A percentile compares a stretch with the other conserved stretches of the same genome.
Evolutionary conservation across 2,329 filamentous ascomycete genomes (phyloP).

Genomic region (Podosphaera fusca): DNA sequence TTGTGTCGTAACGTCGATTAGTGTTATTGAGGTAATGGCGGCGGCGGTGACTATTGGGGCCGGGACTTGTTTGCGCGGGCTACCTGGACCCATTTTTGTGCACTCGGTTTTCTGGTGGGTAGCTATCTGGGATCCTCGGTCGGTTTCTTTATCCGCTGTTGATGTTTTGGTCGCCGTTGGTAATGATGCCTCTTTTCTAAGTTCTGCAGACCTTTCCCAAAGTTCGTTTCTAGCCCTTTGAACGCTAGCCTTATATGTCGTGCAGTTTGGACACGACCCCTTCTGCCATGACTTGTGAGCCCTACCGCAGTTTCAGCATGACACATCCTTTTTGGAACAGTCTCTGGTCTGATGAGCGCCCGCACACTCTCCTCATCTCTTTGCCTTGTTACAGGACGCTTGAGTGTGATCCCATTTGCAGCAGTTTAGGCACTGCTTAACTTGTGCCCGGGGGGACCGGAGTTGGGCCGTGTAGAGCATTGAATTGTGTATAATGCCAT

Average conservation of each 20-base stretch:
- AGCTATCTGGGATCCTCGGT: neutral
- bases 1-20: too few relatives aligned
- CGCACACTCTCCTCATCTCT: neutral
- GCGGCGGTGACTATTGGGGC: neutral
- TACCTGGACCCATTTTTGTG: neutral
- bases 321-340: neutral
- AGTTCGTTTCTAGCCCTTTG: neutral
- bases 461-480: too few relatives aligned
- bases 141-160: neutral
- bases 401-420: too few relatives aligned
- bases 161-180: neutral
- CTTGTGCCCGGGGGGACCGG: too few relatives aligned
- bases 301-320: neutral
- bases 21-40: neutral
- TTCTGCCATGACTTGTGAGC: neutral
- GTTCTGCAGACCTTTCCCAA: neutral
- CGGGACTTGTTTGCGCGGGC: neutral
- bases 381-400: too few relatives aligned
- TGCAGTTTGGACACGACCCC: neutral
- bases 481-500: too few relatives aligned
- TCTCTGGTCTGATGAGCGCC: neutral
- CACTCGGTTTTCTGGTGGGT: neutral
- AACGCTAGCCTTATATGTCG: neutral
- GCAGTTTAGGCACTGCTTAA: too few relatives aligned
- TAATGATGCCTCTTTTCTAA: neutral